Percentiles rank a stretch among this genome's conserved stretches.
phyloP scores from a whole-genome alignment of 345 rosid genomes.

The Erysimum cheiranthoides region DNA sequence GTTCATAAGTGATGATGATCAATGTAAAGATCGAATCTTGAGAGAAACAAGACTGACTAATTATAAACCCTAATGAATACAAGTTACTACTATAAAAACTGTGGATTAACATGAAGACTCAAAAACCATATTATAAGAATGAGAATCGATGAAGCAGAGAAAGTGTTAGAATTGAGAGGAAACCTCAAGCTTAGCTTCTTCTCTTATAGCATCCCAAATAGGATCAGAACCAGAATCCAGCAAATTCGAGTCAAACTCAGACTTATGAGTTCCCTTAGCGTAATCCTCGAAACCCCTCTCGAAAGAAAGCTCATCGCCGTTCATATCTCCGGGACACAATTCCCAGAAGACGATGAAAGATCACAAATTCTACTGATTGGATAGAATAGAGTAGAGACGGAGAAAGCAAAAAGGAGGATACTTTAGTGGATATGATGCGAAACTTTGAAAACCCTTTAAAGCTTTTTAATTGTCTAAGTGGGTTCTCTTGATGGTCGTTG shows the following conservation, averaged over 20 bases:
- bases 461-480: background rate
- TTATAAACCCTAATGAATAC: slow-evolving; percentile 28
- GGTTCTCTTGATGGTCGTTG: slow-evolving; percentile 36
- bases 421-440: slow-evolving; percentile 29
- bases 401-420: slow-evolving; percentile 23
- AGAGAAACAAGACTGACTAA: slow-evolving; percentile 10
- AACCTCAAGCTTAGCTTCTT: slow-evolving; percentile 91
- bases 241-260: slow-evolving; percentile 46
- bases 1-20: slow-evolving; percentile 14
- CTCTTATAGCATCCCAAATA: slow-evolving; percentile 77
- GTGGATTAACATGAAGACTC: slow-evolving; percentile 7
- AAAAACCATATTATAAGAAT: background rate
- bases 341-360: slow-evolving; percentile 29
- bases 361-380: slow-evolving; percentile 40
- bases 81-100: background rate
- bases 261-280: slow-evolving; percentile 55
- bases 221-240: slow-evolving; percentile 62
- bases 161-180: slow-evolving; percentile 13
- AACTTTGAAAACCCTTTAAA: slow-evolving; percentile 2
- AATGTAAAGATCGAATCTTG: background rate
- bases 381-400: background rate
- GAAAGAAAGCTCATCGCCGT: slow-evolving; percentile 47
- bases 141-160: slow-evolving; percentile 2
- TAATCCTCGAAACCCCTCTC: slow-evolving; percentile 82
- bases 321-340: slow-evolving; percentile 41